Evolutionary conservation across 106 monocot genomes (phyloP).

Genomic region (Dendrobium officinale): DNA sequence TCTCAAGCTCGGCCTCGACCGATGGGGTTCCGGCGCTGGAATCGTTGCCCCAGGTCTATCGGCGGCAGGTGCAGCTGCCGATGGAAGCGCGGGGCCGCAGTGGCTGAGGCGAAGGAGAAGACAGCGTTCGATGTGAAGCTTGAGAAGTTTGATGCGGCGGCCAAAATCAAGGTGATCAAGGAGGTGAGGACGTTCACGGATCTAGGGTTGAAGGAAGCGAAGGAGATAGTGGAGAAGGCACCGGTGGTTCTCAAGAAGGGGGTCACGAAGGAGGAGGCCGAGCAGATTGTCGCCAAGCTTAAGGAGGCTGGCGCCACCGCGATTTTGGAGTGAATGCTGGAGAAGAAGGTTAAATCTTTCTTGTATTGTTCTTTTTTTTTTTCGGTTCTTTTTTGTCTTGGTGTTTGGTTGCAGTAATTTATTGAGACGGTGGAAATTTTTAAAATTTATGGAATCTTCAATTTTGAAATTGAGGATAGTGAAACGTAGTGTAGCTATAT

Average conservation of each 20-base stretch:
- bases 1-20: slow-evolving; percentile 64
- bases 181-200: slow-evolving; percentile 85
- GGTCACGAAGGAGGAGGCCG: slow-evolving; percentile 76
- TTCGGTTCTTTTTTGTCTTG: not conserved
- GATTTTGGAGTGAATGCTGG: slow-evolving; percentile 45
- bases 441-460: not conserved
- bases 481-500: not conserved
- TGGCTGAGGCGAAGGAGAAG: slow-evolving; percentile 58
- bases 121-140: slow-evolving; percentile 81
- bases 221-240: slow-evolving; percentile 91
- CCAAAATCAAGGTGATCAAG: slow-evolving; percentile 94
- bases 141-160: slow-evolving; percentile 79
- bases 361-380: not conserved
- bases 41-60: slow-evolving; percentile 1
- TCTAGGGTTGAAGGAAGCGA: slow-evolving; percentile 90
- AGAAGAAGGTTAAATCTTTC: not conserved
- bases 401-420: not conserved
- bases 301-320: slow-evolving; percentile 73
- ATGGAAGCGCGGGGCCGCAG: slow-evolving; percentile 16
- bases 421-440: not conserved
- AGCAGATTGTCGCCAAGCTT: slow-evolving; percentile 65
- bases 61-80: slow-evolving; percentile 1
- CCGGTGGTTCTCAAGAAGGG: slow-evolving; percentile 80
- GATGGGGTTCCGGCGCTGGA: slow-evolving; percentile 34
- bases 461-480: not conserved